Percentiles rank a stretch among this genome's conserved stretches.
These are phyloP conservation scores for Irpex lacteus DNA, from an alignment of 1,284 basidiomycete species.

Conservation along the genomic window DNA sequence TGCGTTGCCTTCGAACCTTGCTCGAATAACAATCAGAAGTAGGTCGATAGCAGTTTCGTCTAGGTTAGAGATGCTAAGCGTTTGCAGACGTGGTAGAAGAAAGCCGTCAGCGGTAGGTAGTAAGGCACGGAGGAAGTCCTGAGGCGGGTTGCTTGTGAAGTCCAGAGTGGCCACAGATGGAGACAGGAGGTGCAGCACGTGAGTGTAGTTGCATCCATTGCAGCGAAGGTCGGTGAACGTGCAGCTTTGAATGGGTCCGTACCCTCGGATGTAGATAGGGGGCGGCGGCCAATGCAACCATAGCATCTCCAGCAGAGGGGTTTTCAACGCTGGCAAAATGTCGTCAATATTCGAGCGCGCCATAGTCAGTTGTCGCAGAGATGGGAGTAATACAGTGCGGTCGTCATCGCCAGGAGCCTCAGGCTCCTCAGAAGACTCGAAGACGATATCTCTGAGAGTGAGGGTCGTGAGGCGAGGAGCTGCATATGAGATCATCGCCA, in stretches of 20 bases:
- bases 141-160: not conserved
- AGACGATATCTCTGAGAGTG: not conserved
- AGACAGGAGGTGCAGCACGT: not conserved
- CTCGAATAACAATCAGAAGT: not conserved
- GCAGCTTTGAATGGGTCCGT: not conserved
- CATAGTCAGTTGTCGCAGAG: not conserved
- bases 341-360: not conserved
- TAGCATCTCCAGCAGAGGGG: not conserved
- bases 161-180: not conserved
- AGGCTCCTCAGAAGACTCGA: not conserved
- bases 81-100: not conserved
- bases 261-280: not conserved
- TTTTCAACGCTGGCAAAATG: not conserved
- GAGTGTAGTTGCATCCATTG: not conserved
- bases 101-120: not conserved
- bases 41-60: not conserved
- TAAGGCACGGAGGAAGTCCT: not conserved
- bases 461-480: not conserved
- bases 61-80: not conserved
- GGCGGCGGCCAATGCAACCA: not conserved
- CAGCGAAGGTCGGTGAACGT: not conserved
- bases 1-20: not conserved
- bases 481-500: not conserved
- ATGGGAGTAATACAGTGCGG: not conserved
- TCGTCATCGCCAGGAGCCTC: not conserved